Conservation (phyloP, 148 eudicot species). For the Gaultheria prostrata region DNA sequence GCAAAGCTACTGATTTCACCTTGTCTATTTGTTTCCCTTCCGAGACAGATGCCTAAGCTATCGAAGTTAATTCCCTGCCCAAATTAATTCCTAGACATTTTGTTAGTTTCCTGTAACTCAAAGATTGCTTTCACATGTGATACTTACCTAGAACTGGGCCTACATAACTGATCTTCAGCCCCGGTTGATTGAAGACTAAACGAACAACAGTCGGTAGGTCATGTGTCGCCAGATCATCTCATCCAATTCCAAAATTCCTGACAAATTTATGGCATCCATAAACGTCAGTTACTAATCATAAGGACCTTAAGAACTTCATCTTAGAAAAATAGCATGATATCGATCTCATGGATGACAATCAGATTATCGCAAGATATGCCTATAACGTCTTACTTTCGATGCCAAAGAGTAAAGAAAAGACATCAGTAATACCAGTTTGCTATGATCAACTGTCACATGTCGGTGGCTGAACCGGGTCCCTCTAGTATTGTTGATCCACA, state of each 20-base stretch:
- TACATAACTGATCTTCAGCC: conserved; percentile 38
- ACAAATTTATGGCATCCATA: no score
- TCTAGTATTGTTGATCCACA: conserved; percentile 53
- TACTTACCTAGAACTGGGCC: conserved; percentile 31
- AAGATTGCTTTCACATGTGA: no score
- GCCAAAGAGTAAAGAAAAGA: not conserved
- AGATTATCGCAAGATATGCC: not conserved
- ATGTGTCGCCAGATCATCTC: conserved; percentile 38
- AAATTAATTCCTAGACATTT: no score
- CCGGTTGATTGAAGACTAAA: conserved; percentile 34
- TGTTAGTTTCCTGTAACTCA: no score
- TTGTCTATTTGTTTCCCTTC: conserved; percentile 47
- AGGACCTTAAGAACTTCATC: not conserved
- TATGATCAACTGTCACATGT: conserved; percentile 37
- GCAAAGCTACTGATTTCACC: conserved; percentile 48
- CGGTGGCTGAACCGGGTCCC: conserved; percentile 54
- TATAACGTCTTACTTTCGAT: not conserved
- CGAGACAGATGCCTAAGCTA: conserved; percentile 48
- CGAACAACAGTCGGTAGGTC: conserved; percentile 35
- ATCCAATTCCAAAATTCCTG: conserved; percentile 51
- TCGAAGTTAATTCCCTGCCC: conserved; percentile 58
- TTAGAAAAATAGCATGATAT: not conserved
- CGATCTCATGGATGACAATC: not conserved
- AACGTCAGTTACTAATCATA: not conserved
- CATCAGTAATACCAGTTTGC: conserved; percentile 20